Percentiles rank a stretch among this genome's conserved stretches.
These are phyloP conservation scores for Prunus davidiana DNA, from an alignment of 306 rosid genomes.

Conservation along the genomic window DNA sequence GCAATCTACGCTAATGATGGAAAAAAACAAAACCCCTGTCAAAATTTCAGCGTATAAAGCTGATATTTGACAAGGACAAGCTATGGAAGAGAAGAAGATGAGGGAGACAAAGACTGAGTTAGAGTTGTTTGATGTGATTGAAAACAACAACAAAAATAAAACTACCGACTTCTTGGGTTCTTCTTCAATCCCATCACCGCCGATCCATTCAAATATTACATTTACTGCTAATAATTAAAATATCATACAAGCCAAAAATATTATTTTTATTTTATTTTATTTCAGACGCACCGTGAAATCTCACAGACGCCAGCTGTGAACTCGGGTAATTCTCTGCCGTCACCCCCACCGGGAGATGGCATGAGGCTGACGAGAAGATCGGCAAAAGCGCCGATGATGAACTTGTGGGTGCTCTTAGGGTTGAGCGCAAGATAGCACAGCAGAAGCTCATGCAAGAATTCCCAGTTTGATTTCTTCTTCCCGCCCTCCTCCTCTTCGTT, in stretches of 20 bases:
- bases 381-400: constrained; percentile 73
- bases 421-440: constrained; percentile 80
- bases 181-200: neutral
- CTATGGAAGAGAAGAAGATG: neutral
- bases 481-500: constrained; percentile 29
- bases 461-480: constrained; percentile 59
- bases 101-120: neutral
- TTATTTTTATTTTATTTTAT: neutral
- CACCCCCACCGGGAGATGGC: constrained; percentile 21
- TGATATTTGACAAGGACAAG: neutral
- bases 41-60: neutral
- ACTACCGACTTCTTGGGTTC: no score
- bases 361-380: constrained; percentile 65
- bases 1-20: neutral
- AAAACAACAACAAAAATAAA: neutral
- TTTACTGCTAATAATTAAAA: neutral
- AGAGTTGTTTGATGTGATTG: neutral
- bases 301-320: constrained; percentile 15
- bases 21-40: neutral
- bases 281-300: constrained; percentile 19
- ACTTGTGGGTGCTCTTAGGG: constrained; percentile 72
- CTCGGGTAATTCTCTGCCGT: constrained; percentile 6
- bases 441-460: constrained; percentile 73
- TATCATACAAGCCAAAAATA: no score
- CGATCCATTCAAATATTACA: neutral